These are phyloP conservation scores for Talaromyces borbonicus DNA, from an alignment of 495 filamentous ascomycete species.

Conservation along the genomic window DNA sequence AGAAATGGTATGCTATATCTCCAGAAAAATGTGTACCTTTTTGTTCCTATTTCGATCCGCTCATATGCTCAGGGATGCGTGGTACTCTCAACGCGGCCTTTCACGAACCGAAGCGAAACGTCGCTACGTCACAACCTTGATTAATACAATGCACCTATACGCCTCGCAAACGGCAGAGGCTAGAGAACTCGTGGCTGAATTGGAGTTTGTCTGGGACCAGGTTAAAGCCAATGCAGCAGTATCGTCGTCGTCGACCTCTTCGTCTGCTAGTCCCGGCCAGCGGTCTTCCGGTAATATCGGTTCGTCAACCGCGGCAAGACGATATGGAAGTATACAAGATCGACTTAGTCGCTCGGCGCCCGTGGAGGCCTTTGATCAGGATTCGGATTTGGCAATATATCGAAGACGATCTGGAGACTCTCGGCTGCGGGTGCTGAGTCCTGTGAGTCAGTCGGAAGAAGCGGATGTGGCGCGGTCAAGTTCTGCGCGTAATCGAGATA, in stretches of 20 bases:
- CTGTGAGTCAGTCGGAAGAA: slow-evolving; percentile 71
- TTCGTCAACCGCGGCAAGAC: slow-evolving; percentile 15
- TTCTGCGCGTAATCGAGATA: no score
- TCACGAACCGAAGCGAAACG: slow-evolving; percentile 89
- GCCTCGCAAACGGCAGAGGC: slow-evolving; percentile 77
- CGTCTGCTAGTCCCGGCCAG: slow-evolving; percentile 29
- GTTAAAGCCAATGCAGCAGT: slow-evolving; percentile 74
- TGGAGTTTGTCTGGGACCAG: slow-evolving; percentile 98
- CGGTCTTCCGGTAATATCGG: slow-evolving; percentile 18
- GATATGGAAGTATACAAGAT: slow-evolving; percentile 28
- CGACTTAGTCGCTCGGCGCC: slow-evolving; percentile 16
- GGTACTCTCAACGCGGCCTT: slow-evolving; percentile 74
- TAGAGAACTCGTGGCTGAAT: slow-evolving; percentile 77
- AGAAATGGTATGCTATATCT: slow-evolving; percentile 47
- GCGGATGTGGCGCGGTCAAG: slow-evolving; percentile 41
- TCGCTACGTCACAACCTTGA: slow-evolving; percentile 82
- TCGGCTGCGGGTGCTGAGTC: slow-evolving; percentile 58
- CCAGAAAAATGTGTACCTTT: not conserved
- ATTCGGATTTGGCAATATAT: slow-evolving; percentile 8
- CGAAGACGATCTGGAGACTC: slow-evolving; percentile 15
- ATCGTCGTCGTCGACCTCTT: slow-evolving; percentile 38
- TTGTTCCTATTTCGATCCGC: not conserved
- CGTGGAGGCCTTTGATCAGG: slow-evolving; percentile 1
- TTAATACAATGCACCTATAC: slow-evolving; percentile 93
- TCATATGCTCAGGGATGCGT: slow-evolving; percentile 56